Evolutionary conservation across 352 stramenopile species (phyloP), one percentile per base, ranked within the genome.

Genomic region (Globisporangium orthogonon): DNA sequence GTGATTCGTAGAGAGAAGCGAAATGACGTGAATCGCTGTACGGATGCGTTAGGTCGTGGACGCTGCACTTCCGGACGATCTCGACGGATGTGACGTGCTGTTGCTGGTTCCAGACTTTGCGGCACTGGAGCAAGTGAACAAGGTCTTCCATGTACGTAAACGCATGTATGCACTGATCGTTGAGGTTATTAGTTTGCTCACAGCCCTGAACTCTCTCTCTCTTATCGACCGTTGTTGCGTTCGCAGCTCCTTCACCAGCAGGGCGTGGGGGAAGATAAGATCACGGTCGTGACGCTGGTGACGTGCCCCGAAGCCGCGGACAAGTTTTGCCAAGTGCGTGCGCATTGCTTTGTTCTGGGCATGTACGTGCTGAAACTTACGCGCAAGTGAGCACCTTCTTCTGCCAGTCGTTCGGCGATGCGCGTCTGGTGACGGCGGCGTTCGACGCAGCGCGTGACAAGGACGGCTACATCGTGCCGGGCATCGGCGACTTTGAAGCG

Each of bases 241-340:
- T 5, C 17, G 2, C 30, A 94, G 81, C 63, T 89, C 31, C 61
- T 94, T 44, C 82, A 74, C 37, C 76, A 91, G 28, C 66, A 87
- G 58, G 82, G 82, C 31, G 84, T 90, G 0, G 67, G 85, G 35
- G 71, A 90, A 48, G 79, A 87, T 44, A 81, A 91, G 56, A 86
- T 94, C 45, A 90, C 83, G 29, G 67, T 94, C 3, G 80, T 92
- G 18, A 89, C 82, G 14, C 71, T 94, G 9, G 78, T 92, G 10
- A 94, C 82, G 33, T 89, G 80, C 52, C 84, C 79, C 0, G 82
- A 90, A 58, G 84, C 72, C n/a, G 82, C 82, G 5, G 84, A 92
- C 58, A 65, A 66, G 13, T 94, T 94, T 46, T 91, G 84, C 70
- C 76, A 89, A 62, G 81, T 87, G 23, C 23, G 23, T 23, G 23